Conservation (phyloP, 352 stramenopile species). For the Phytophthora cryptogea region DNA sequence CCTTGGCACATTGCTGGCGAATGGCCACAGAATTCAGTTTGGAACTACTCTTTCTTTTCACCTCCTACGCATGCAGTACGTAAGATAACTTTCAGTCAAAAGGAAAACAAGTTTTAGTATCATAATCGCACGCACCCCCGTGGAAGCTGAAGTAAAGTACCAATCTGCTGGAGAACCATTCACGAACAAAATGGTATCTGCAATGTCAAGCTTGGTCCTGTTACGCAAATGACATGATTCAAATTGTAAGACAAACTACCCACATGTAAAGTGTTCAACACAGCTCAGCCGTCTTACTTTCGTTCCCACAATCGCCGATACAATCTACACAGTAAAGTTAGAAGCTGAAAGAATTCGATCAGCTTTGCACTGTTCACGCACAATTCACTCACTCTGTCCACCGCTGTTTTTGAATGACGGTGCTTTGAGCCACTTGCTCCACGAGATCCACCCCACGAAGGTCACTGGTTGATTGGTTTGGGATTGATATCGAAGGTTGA, state of each 20-base stretch:
- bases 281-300: constrained; percentile 35
- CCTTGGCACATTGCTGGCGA: constrained; percentile 46
- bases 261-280: not conserved
- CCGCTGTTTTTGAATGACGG: constrained; percentile 49
- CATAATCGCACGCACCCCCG: constrained; percentile 37
- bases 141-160: constrained; percentile 65
- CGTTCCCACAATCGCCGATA: constrained; percentile 64
- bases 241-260: not conserved
- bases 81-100: constrained; percentile 1
- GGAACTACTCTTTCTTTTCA: constrained; percentile 47
- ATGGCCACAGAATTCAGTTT: constrained; percentile 26
- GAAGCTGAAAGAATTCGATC: not conserved
- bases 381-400: constrained; percentile 54
- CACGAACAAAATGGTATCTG: constrained; percentile 55
- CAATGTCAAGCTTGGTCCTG: constrained; percentile 64
- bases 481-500: constrained; percentile 11
- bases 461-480: constrained; percentile 13
- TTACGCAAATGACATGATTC: not conserved
- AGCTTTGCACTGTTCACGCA: not conserved
- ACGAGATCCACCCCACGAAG: constrained; percentile 55
- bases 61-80: constrained; percentile 32
- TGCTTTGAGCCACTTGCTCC: constrained; percentile 54
- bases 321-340: constrained; percentile 31
- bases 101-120: not conserved
- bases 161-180: constrained; percentile 49